These are phyloP conservation scores for Russula sp. DNA, from an alignment of 768 basidiomycete genomes.

Conservation along the genomic window DNA sequence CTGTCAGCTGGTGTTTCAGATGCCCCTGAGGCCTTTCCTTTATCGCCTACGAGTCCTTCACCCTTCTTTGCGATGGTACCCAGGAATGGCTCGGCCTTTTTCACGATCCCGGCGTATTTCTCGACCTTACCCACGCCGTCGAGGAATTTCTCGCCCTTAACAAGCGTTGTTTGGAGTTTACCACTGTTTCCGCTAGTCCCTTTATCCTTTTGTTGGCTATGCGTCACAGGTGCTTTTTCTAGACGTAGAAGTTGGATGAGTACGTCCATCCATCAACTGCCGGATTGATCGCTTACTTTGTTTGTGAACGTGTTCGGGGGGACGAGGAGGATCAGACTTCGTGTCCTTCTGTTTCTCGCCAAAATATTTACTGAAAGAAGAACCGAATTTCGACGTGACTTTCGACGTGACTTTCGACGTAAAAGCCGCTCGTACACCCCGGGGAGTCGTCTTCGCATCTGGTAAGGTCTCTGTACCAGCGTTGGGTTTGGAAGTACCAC, in stretches of 20 bases:
- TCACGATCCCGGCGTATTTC: no score
- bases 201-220: neutral
- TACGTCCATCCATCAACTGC: neutral
- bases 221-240: neutral
- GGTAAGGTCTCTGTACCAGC: no score
- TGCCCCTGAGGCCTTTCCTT: no score
- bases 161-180: neutral
- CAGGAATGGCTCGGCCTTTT: no score
- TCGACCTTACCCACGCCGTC: no score
- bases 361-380: conserved; percentile 2
- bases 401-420: conserved; percentile 15
- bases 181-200: neutral
- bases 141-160: neutral
- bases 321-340: neutral
- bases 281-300: neutral
- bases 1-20: no score
- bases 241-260: neutral
- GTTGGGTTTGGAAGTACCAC: neutral
- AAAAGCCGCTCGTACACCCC: neutral
- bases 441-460: neutral
- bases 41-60: no score
- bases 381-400: no score
- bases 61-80: no score
- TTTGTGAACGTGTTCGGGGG: neutral
- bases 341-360: conserved; percentile 10